Evolutionary conservation across 176 grass and related monocot species (phyloP), one percentile per base, ranked within the genome.

Genomic region (Bothriochloa decipiens): DNA sequence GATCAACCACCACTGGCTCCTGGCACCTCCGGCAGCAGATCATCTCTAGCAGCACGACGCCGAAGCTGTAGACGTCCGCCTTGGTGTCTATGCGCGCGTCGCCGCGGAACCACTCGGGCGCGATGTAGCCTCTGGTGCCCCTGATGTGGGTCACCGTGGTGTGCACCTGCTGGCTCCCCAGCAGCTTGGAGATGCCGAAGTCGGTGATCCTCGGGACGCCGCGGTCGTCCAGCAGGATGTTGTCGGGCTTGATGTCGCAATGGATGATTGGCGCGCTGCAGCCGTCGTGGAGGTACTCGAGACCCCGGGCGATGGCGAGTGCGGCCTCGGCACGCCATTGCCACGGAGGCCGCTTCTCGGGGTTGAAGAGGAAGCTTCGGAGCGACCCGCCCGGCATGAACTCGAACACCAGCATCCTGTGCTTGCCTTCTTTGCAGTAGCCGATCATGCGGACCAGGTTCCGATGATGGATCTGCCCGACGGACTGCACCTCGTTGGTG

Each of bases 21-120:
- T 49, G 46, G 46, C 46, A 4, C 3, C 14, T 49, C 46, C 14
- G 46, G 15, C 14, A 49, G 46, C 46, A 16, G 46, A 49, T 49
- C 46, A 49, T 49, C 82, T 97, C 95, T 25, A 97, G 86, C 70
- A 97, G 84, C 66, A 97, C 95, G 18, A 97, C 95, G 11, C 95
- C 92, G 73, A 90, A 94, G 82, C 89, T 97, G 85, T 97, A 97
- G 18, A 97, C 89, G 58, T 94, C 92, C 5, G 5, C 83, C 36
- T 70, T 70, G n/a, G 74, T 85, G 65, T 83, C 71, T 4, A 75
- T n/a, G 46, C 23, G 74, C 2, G 29, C 46, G 1, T 77, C 65
- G 74, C 47, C 20, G 36, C n/a, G 83, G 74, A 85, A 39, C 83
- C 83, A 85, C 83, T 85, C 83, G 0, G 74, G 83, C 4, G 83